Conservation (phyloP, 371 early-diverging fungal genomes). For the Circinella umbellata region DNA sequence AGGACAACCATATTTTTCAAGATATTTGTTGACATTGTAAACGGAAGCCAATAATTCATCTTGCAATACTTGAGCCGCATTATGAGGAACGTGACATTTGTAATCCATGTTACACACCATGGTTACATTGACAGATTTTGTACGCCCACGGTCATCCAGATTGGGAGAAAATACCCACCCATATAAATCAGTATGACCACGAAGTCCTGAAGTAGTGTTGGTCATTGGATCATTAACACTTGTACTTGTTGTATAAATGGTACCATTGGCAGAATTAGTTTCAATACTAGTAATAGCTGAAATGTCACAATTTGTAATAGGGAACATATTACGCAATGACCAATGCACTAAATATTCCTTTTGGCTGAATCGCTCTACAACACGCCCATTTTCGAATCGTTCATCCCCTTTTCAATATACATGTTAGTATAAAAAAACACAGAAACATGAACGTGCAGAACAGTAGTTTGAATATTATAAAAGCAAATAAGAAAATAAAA, state of each 20-base stretch:
- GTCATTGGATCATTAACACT: conserved; percentile 60
- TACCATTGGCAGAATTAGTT: conserved; percentile 55
- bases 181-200: conserved; percentile 55
- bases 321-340: conserved; percentile 33
- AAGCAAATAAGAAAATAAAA: not conserved
- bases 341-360: conserved; percentile 60
- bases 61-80: conserved; percentile 39
- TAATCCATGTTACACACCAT: conserved; percentile 65
- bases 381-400: conserved; percentile 53
- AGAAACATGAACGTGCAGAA: too few relatives aligned
- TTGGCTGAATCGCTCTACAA: conserved; percentile 58
- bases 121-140: conserved; percentile 49
- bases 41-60: conserved; percentile 42
- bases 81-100: conserved; percentile 34
- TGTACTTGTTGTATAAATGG: conserved; percentile 61
- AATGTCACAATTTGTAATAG: conserved; percentile 28
- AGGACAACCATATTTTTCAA: conserved; percentile 57
- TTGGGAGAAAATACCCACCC: conserved; percentile 65
- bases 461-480: too few relatives aligned
- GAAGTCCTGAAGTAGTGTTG: conserved; percentile 41
- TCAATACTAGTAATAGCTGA: conserved; percentile 57
- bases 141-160: conserved; percentile 45
- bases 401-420: conserved; percentile 48
- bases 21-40: conserved; percentile 39
- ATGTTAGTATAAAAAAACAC: too few relatives aligned